Percentiles rank a stretch among this genome's conserved stretches.
These are phyloP conservation scores for Fusarium pseudocircinatum DNA, from an alignment of 2,329 filamentous ascomycete species.

Conservation along the genomic window DNA sequence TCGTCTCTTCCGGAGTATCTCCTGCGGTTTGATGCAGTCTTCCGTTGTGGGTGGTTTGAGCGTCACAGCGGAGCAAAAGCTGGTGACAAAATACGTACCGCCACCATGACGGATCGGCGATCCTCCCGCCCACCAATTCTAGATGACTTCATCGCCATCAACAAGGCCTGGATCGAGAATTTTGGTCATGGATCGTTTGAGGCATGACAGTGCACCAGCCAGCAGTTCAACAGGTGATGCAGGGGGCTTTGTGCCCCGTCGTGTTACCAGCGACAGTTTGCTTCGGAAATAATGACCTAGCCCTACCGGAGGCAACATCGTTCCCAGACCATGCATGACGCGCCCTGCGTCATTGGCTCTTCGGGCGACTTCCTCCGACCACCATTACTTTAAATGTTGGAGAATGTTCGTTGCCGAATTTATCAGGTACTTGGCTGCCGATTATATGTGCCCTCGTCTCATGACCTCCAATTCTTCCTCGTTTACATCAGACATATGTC, in stretches of 20 bases:
- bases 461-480: background rate
- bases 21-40: background rate
- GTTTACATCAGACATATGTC: background rate
- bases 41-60: background rate
- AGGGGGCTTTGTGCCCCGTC: conserved; percentile 6
- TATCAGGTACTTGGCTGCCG: background rate
- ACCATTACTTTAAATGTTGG: conserved; percentile 6
- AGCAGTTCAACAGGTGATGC: conserved; percentile 13
- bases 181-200: conserved; percentile 27
- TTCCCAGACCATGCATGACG: conserved; percentile 41
- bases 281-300: conserved; percentile 24
- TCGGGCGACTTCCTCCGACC: conserved; percentile 37
- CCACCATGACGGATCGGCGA: conserved; percentile 32
- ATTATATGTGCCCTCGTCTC: background rate
- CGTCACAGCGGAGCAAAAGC: conserved; percentile 31
- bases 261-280: background rate
- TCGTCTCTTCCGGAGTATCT: conserved; percentile 1
- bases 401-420: conserved; percentile 1
- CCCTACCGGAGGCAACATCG: conserved; percentile 22
- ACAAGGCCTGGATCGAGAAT: conserved; percentile 33
- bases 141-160: conserved; percentile 43
- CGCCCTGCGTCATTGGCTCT: conserved; percentile 37
- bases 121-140: conserved; percentile 19
- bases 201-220: background rate
- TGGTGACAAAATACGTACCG: conserved; percentile 21